Evolutionary conservation across 139 green algal species (phyloP).

Genomic region (Eudorina sp.): DNA sequence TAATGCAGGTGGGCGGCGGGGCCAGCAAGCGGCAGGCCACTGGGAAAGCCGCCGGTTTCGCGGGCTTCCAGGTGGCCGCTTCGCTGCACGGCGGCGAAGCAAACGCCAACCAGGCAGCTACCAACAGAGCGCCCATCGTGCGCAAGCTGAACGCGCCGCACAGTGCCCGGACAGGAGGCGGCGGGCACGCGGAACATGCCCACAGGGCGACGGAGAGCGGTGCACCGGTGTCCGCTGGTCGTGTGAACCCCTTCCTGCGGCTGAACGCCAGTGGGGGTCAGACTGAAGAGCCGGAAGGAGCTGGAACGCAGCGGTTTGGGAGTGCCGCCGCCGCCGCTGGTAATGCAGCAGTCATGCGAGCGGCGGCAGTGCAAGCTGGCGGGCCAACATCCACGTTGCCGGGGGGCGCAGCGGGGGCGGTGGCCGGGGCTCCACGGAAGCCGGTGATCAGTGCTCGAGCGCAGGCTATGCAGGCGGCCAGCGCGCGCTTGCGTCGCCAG

Average conservation of each 20-base stretch:
- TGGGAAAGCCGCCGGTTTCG: not conserved
- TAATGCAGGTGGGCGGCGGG: not conserved
- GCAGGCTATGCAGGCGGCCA: constrained; percentile 25
- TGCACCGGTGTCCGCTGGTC: not conserved
- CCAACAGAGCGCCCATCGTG: too few relatives aligned
- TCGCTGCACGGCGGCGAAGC: too few relatives aligned
- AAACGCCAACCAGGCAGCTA: too few relatives aligned
- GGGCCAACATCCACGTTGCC: too few relatives aligned
- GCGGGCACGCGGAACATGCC: too few relatives aligned
- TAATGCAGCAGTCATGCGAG: constrained; percentile 10
- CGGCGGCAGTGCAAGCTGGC: not conserved
- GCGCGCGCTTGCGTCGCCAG: not conserved
- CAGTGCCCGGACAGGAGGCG: too few relatives aligned
- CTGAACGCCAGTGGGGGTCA: not conserved
- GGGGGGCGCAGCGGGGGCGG: not conserved
- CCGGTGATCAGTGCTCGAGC: constrained; percentile 18
- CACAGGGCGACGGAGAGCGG: not conserved
- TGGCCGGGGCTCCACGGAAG: not conserved
- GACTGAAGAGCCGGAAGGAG: too few relatives aligned
- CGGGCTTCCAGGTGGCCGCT: constrained; percentile 1
- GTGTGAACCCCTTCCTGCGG: constrained; percentile 5
- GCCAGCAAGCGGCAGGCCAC: constrained; percentile 4
- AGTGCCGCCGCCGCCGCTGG: not conserved
- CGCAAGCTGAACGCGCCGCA: too few relatives aligned
- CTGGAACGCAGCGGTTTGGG: not conserved